Evolutionary conservation across 352 stramenopile genomes (phyloP).

Genomic region (Phytopythium helicoides): DNA sequence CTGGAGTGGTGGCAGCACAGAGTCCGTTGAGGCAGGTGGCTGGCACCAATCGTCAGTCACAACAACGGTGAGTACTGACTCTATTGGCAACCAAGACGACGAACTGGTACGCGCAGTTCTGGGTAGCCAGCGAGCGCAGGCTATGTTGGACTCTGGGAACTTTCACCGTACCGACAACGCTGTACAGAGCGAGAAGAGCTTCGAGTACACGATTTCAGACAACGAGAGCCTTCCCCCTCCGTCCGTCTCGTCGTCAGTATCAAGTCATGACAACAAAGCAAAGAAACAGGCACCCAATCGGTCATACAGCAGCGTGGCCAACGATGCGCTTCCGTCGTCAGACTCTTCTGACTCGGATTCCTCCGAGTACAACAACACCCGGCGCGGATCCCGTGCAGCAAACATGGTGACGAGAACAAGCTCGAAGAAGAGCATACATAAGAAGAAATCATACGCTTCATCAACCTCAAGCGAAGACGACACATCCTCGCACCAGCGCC

Average conservation of each 20-base stretch:
- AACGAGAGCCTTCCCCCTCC: conserved; percentile 1
- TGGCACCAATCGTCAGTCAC: not conserved
- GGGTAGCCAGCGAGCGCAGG: not conserved
- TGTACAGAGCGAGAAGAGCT: not conserved
- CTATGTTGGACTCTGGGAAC: not conserved
- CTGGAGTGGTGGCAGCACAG: conserved; percentile 1
- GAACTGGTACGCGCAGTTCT: conserved; percentile 10
- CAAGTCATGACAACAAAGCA: not conserved
- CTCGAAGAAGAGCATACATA: not conserved
- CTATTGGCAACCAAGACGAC: conserved; percentile 1
- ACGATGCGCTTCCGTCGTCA: conserved; percentile 32
- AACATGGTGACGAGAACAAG: conserved; percentile 24
- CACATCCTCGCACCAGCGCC: not conserved
- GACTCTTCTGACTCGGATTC: conserved; percentile 28
- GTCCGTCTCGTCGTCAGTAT: not conserved
- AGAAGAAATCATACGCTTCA: not conserved
- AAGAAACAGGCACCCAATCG: too few species aligned
- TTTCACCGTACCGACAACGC: not conserved
- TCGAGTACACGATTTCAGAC: conserved; percentile 5
- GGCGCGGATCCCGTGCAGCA: conserved; percentile 11
- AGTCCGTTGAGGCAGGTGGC: not conserved
- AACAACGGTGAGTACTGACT: conserved; percentile 1
- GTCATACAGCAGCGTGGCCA: conserved; percentile 15
- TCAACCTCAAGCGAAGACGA: not conserved
- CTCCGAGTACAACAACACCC: conserved; percentile 4